Conservation (phyloP, 2,329 filamentous ascomycete genomes). For the Cytospora paraplurivora region DNA sequence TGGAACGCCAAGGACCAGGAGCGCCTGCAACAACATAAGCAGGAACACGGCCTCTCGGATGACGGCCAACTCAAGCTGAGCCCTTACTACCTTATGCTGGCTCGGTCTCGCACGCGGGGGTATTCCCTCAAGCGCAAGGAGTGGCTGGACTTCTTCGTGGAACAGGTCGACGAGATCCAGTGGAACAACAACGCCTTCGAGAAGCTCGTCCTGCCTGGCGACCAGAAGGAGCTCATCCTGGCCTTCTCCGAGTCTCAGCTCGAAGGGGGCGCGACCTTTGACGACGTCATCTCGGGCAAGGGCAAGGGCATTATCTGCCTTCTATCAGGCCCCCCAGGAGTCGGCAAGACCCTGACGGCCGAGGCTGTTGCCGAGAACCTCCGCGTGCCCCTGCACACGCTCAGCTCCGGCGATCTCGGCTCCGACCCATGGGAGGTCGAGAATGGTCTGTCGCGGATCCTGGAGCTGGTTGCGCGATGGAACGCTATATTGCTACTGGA, state of each 20-base stretch:
- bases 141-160: constrained; percentile 53
- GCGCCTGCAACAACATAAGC: constrained; percentile 34
- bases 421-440: constrained; percentile 67
- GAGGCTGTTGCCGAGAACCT: constrained; percentile 54
- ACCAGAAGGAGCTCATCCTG: constrained; percentile 54
- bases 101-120: constrained; percentile 43
- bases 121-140: constrained; percentile 52
- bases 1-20: constrained; percentile 40
- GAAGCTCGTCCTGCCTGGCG: constrained; percentile 50
- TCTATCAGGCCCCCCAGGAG: constrained; percentile 50
- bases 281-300: constrained; percentile 57
- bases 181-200: constrained; percentile 54
- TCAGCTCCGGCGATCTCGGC: constrained; percentile 70
- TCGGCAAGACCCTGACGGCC: constrained; percentile 54
- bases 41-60: constrained; percentile 28
- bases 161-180: constrained; percentile 46
- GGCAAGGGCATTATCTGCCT: constrained; percentile 54
- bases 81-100: constrained; percentile 40
- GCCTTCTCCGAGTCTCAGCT: constrained; percentile 53
- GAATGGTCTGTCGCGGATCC: constrained; percentile 64
- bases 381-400: constrained; percentile 51
- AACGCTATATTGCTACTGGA: constrained; percentile 72
- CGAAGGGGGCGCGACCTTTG: constrained; percentile 44
- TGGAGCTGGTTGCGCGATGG: constrained; percentile 75
- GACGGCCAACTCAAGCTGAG: constrained; percentile 35